Conservation (phyloP, 164 flowering plant genomes). For the Houttuynia cordata region DNA sequence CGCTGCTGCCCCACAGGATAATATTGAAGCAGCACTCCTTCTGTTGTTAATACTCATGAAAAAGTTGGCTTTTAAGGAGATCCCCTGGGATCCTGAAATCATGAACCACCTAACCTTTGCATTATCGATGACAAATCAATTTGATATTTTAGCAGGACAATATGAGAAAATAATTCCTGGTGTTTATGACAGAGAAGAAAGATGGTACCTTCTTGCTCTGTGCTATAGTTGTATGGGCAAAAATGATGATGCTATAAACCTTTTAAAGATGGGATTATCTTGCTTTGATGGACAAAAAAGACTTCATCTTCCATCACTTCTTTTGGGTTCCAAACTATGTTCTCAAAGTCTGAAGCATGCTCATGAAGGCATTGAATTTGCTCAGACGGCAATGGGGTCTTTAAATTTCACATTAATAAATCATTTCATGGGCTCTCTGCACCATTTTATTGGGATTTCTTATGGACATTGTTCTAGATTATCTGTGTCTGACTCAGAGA, state of each 20-base stretch:
- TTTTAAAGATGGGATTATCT: constrained; percentile 47
- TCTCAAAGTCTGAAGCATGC: constrained; percentile 42
- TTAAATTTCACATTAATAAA: constrained; percentile 9
- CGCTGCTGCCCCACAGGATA: constrained; percentile 30
- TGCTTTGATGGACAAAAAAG: constrained; percentile 39
- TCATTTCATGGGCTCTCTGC: constrained; percentile 47
- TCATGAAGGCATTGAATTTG: constrained; percentile 56
- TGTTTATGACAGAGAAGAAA: constrained; percentile 45
- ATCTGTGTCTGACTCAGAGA: constrained; percentile 46
- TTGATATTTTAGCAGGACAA: constrained; percentile 56
- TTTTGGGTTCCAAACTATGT: constrained; percentile 73
- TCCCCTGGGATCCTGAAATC: constrained; percentile 77
- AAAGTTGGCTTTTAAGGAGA: constrained; percentile 40
- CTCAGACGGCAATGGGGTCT: constrained; percentile 34
- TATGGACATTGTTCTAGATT: constrained; percentile 67
- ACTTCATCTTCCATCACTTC: constrained; percentile 49
- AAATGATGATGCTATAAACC: constrained; percentile 57
- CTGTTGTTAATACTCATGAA: constrained; percentile 60
- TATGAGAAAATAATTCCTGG: constrained; percentile 79
- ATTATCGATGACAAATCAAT: constrained; percentile 46
- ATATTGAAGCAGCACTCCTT: constrained; percentile 73
- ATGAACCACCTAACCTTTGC: constrained; percentile 76
- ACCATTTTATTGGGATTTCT: constrained; percentile 62
- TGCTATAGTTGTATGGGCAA: constrained; percentile 80
- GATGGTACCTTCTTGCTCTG: constrained; percentile 91